These are phyloP conservation scores for Tylopilus sp. DNA, from an alignment of 1,284 basidiomycete species.

Conservation along the genomic window DNA sequence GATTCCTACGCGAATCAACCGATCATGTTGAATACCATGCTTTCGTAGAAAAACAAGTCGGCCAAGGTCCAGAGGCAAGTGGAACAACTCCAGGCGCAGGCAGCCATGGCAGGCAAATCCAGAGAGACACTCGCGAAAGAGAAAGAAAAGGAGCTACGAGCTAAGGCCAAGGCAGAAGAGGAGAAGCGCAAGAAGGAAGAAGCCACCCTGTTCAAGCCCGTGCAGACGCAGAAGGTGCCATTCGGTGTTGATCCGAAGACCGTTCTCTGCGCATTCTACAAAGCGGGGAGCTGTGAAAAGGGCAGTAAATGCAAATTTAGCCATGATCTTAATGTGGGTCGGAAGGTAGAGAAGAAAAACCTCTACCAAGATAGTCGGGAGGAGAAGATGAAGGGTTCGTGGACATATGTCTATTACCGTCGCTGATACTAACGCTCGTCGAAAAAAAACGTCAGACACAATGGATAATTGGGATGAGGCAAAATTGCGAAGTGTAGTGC, in stretches of 20 bases:
- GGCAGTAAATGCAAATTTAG: conserved; percentile 94
- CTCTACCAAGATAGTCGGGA: conserved; percentile 88
- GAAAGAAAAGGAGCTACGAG: conserved; percentile 73
- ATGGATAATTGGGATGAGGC: conserved; percentile 99
- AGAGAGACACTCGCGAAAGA: conserved; percentile 75
- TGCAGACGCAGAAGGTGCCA: conserved; percentile 82
- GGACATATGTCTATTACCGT: conserved; percentile 1
- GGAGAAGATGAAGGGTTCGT: conserved; percentile 69
- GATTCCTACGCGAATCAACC: conserved; percentile 3
- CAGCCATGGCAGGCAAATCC: conserved; percentile 69
- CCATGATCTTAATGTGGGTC: conserved; percentile 81
- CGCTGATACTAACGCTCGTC: conserved; percentile 4
- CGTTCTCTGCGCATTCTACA: conserved; percentile 83
- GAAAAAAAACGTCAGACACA: conserved; percentile 59
- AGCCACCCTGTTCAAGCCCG: conserved; percentile 73
- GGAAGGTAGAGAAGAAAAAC: conserved; percentile 96
- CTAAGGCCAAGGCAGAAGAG: conserved; percentile 75
- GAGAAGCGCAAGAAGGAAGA: conserved; percentile 85
- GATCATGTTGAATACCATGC: conserved; percentile 11
- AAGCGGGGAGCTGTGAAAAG: conserved; percentile 86
- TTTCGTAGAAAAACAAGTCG: conserved; percentile 84
- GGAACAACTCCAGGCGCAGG: conserved; percentile 72
- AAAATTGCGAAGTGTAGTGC: conserved; percentile 82
- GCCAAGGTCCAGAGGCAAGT: conserved; percentile 88
- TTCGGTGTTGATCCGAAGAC: conserved; percentile 96